A percentile compares a stretch with the other conserved stretches of the same genome.
Evolutionary conservation across 2,329 filamentous ascomycete genomes (phyloP).

Genomic region (Thielaviopsis punctulata): DNA sequence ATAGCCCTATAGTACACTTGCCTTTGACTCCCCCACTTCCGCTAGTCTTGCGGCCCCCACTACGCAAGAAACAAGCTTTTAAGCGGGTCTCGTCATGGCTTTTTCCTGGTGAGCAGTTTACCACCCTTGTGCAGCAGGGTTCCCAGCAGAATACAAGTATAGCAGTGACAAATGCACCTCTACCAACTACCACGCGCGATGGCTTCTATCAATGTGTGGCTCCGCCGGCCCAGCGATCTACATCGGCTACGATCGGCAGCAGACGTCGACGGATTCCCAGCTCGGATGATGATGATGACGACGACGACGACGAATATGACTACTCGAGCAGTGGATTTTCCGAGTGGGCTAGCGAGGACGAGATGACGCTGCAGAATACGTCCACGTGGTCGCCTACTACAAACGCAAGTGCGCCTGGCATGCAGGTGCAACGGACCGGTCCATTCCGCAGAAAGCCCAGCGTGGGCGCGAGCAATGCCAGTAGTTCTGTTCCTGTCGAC

Average conservation of each 20-base stretch:
- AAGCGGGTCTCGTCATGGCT: constrained; percentile 44
- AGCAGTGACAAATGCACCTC: constrained; percentile 37
- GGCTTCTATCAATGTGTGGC: constrained; percentile 41
- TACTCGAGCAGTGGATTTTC: neutral
- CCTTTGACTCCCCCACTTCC: constrained; percentile 38
- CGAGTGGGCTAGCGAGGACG: constrained; percentile 21
- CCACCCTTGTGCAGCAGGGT: neutral
- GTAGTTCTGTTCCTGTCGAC: neutral
- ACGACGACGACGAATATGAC: too few species aligned
- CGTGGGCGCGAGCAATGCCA: neutral
- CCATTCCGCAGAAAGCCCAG: constrained; percentile 14
- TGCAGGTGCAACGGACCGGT: constrained; percentile 22
- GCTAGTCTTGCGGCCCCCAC: constrained; percentile 38
- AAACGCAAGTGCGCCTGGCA: constrained; percentile 27
- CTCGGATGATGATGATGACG: neutral
- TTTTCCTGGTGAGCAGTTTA: constrained; percentile 24
- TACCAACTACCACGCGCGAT: constrained; percentile 31
- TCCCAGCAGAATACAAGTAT: constrained; percentile 20
- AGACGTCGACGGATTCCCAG: neutral
- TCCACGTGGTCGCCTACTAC: constrained; percentile 31
- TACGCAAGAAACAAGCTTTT: constrained; percentile 51
- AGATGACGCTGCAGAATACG: constrained; percentile 28
- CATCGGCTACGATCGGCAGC: neutral
- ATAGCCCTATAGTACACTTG: constrained; percentile 5
- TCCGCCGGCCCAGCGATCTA: neutral